These are phyloP conservation scores for Andrographis paniculata DNA, from an alignment of 305 asterid species.

Conservation along the genomic window DNA sequence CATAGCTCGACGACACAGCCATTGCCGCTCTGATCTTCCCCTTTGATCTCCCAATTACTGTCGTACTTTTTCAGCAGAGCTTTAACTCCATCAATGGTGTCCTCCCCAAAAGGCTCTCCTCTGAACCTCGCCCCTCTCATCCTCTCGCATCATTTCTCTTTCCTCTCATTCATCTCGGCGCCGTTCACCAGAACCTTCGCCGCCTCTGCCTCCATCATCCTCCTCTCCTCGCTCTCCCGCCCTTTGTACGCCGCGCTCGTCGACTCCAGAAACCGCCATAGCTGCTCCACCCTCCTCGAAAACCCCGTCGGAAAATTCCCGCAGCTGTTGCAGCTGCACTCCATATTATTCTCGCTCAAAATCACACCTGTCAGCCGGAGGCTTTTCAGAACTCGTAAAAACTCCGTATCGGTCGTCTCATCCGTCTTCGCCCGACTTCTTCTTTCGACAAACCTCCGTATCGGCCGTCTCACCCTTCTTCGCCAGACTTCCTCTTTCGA, in stretches of 20 bases:
- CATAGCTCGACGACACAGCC: slow-evolving; percentile 56
- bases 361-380: slow-evolving; percentile 56
- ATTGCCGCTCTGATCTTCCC: slow-evolving; percentile 52
- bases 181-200: slow-evolving; percentile 47
- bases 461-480: no score
- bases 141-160: slow-evolving; percentile 74
- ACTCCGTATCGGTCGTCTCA: no score
- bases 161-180: slow-evolving; percentile 70
- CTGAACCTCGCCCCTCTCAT: slow-evolving; percentile 51
- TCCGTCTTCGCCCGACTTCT: no score
- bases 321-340: slow-evolving; percentile 63
- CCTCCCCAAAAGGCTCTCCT: slow-evolving; percentile 51
- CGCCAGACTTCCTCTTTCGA: no score
- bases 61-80: slow-evolving; percentile 75
- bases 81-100: slow-evolving; percentile 64
- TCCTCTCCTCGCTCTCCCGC: slow-evolving; percentile 70
- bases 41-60: slow-evolving; percentile 63
- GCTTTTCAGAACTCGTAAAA: slow-evolving; percentile 35
- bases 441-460: no score
- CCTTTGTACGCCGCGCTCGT: slow-evolving; percentile 72
- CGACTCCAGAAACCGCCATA: slow-evolving; percentile 74
- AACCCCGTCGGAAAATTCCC: slow-evolving; percentile 58
- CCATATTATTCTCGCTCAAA: slow-evolving; percentile 56
- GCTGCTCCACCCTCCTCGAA: slow-evolving; percentile 53
- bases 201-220: slow-evolving; percentile 86